Conservation (phyloP, 2,329 filamentous ascomycete genomes). For the Colletotrichum falcatum region DNA sequence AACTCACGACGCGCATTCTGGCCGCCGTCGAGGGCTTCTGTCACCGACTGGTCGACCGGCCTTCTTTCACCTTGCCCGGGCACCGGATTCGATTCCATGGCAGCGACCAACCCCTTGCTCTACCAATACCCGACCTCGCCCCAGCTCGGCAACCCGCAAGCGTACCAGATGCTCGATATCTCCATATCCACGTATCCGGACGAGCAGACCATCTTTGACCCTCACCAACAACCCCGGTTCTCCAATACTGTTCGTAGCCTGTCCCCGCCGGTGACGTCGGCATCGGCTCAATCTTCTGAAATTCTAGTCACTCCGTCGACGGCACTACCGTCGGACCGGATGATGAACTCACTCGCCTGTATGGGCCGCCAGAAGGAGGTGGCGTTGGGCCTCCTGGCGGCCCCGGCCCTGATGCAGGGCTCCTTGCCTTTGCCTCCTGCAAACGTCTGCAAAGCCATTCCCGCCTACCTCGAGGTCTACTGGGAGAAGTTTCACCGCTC, state of each 20-base stretch:
- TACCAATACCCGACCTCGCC: constrained; percentile 48
- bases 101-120: constrained; percentile 44
- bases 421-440: constrained; percentile 48
- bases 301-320: constrained; percentile 60
- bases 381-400: constrained; percentile 52
- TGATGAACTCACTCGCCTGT: constrained; percentile 52
- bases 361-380: constrained; percentile 56
- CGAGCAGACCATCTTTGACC: constrained; percentile 50
- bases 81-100: constrained; percentile 45
- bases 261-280: constrained; percentile 58
- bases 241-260: constrained; percentile 61
- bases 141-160: constrained; percentile 45
- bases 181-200: constrained; percentile 53
- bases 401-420: constrained; percentile 53
- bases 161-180: constrained; percentile 53
- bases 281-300: constrained; percentile 61
- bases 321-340: constrained; percentile 51
- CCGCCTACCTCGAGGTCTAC: constrained; percentile 64
- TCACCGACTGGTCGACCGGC: constrained; percentile 49
- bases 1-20: constrained; percentile 45
- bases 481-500: constrained; percentile 63
- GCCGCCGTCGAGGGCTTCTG: constrained; percentile 45
- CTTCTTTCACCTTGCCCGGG: constrained; percentile 47
- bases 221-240: constrained; percentile 52
- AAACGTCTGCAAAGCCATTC: constrained; percentile 56